Evolutionary conservation across 768 basidiomycete species (phyloP).

Genomic region (Hydnum rufescens): DNA sequence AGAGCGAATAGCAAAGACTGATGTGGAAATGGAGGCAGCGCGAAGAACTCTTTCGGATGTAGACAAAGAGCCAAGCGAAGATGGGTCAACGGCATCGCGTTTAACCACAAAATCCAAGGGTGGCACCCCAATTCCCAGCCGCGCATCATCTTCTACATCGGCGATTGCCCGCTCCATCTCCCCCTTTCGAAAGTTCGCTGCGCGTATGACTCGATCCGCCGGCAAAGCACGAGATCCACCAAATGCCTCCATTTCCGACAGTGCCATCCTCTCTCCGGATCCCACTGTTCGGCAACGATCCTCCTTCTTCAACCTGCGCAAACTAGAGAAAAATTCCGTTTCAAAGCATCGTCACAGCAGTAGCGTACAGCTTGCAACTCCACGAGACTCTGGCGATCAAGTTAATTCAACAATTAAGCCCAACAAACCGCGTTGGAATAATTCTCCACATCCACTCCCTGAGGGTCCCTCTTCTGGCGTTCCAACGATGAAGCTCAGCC

Average conservation of each 20-base stretch:
- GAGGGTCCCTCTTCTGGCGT: neutral
- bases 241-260: neutral
- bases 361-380: slow-evolving; percentile 29
- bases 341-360: slow-evolving; percentile 24
- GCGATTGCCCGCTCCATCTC: slow-evolving; percentile 60
- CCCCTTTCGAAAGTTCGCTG: slow-evolving; percentile 59
- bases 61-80: slow-evolving; percentile 42
- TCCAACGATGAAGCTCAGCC: neutral
- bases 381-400: neutral
- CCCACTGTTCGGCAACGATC: slow-evolving; percentile 33
- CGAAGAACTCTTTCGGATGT: slow-evolving; percentile 33
- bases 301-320: slow-evolving; percentile 39
- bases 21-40: slow-evolving; percentile 59
- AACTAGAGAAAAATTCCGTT: too few species aligned
- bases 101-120: neutral
- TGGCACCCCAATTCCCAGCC: neutral
- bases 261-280: slow-evolving; percentile 13
- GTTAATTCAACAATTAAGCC: neutral
- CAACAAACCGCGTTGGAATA: slow-evolving; percentile 49
- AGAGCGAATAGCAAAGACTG: slow-evolving; percentile 63
- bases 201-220: slow-evolving; percentile 33
- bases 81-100: slow-evolving; percentile 12
- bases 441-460: slow-evolving; percentile 35
- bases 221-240: neutral
- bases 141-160: slow-evolving; percentile 4